phyloP scores from a whole-genome alignment of 1,284 basidiomycete species.

The Leccinum griseonigrum region DNA sequence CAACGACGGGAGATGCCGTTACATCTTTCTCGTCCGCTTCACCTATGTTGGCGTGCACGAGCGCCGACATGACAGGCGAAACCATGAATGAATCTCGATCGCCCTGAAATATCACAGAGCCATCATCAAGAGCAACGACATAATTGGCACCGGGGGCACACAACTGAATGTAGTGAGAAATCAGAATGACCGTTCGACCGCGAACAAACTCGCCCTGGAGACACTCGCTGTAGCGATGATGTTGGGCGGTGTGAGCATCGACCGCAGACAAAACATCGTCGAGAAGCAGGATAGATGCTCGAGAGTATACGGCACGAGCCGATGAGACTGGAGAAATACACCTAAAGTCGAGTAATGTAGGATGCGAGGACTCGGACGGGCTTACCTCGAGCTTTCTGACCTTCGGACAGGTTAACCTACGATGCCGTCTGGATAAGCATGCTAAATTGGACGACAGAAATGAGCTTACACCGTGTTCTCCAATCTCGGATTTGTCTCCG shows the following conservation, averaged over 20 bases:
- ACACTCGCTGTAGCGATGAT: conserved; percentile 78
- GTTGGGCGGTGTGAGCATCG: conserved; percentile 84
- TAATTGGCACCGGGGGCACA: conserved; percentile 69
- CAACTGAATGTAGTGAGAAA: conserved; percentile 88
- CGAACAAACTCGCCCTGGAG: conserved; percentile 81
- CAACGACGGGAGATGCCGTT: conserved; percentile 5
- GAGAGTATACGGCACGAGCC: conserved; percentile 72
- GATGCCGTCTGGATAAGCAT: not conserved
- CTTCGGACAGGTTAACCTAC: conserved; percentile 87
- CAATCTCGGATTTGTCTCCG: conserved; percentile 91
- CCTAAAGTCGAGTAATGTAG: not conserved
- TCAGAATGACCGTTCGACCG: conserved; percentile 80
- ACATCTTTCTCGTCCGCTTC: conserved; percentile 31
- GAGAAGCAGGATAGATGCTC: conserved; percentile 80
- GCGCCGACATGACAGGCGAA: conserved; percentile 62
- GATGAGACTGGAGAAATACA: no score
- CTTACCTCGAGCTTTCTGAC: conserved; percentile 89
- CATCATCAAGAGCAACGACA: conserved; percentile 84
- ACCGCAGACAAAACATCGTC: conserved; percentile 87
- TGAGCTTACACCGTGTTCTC: conserved; percentile 70
- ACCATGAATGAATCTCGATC: conserved; percentile 62
- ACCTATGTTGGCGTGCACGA: conserved; percentile 61
- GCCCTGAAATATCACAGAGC: conserved; percentile 77
- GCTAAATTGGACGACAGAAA: not conserved
- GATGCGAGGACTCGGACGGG: not conserved